phyloP scores from a whole-genome alignment of 768 basidiomycete species.

The Tricholoma flavovirens region DNA sequence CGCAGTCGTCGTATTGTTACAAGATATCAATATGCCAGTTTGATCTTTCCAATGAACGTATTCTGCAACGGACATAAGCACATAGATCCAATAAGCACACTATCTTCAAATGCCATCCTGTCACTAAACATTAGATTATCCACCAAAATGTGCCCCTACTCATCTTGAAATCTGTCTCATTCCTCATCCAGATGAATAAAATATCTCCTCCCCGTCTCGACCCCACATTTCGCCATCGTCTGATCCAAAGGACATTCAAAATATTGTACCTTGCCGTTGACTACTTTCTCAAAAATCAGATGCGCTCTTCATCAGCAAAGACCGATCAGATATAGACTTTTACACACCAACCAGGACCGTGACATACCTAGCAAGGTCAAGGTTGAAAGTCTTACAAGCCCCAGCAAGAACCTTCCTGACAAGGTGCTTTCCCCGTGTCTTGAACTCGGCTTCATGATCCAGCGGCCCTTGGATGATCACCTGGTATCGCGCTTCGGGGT shows the following conservation, averaged over 20 bases:
- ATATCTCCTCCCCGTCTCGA: not conserved
- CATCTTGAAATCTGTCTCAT: not conserved
- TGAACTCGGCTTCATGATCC: conserved; percentile 1
- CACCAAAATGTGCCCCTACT: not conserved
- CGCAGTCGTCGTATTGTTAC: not conserved
- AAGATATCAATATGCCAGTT: not conserved
- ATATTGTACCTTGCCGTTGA: not conserved
- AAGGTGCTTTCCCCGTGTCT: conserved; percentile 1
- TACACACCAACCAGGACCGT: not conserved
- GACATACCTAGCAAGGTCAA: not conserved
- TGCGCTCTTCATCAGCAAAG: not conserved
- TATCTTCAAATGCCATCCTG: no score
- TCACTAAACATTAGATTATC: not conserved
- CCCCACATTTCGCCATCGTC: not conserved
- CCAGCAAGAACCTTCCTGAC: conserved; percentile 2
- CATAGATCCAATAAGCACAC: not conserved
- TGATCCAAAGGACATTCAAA: not conserved
- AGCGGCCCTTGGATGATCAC: not conserved
- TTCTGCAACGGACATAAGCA: not conserved
- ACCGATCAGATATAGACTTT: not conserved
- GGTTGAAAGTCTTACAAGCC: not conserved
- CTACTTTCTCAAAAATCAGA: not conserved
- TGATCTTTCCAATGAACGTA: not conserved
- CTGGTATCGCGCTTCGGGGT: not conserved
- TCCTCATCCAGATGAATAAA: not conserved